Conservation (phyloP, 192 early-diverging fungal species). For the Endogone sp. region DNA sequence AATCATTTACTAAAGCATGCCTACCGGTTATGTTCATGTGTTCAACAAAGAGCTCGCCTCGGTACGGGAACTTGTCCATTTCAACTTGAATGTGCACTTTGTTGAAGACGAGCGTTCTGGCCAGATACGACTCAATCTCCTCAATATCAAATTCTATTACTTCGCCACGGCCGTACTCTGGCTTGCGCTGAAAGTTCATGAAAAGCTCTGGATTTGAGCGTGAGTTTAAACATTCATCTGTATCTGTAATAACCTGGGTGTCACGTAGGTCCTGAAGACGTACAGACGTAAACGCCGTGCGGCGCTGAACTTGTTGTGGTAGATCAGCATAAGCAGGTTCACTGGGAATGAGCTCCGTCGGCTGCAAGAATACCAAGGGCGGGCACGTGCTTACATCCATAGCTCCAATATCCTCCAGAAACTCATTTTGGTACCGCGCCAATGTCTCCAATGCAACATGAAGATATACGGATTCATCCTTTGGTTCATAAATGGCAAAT, state of each 20-base stretch:
- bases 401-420: constrained; percentile 4
- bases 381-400: constrained; percentile 1
- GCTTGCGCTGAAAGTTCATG: constrained; percentile 6
- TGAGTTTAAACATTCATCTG: too few species aligned
- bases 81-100: constrained; percentile 12
- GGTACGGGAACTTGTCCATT: constrained; percentile 11
- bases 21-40: constrained; percentile 7
- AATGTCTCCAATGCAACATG: constrained; percentile 8
- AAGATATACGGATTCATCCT: constrained; percentile 8
- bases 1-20: too few species aligned
- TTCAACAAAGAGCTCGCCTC: constrained; percentile 13
- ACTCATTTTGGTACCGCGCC: constrained; percentile 17
- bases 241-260: too few species aligned
- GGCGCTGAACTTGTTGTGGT: too few species aligned
- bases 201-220: background rate
- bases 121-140: constrained; percentile 16
- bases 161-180: constrained; percentile 8
- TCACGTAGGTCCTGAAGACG: too few species aligned
- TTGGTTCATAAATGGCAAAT: constrained; percentile 12
- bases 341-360: too few species aligned
- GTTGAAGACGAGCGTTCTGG: constrained; percentile 5
- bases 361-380: constrained; percentile 11
- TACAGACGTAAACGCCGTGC: too few species aligned
- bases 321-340: too few species aligned
- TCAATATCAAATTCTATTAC: constrained; percentile 13